Base-by-base conservation (phyloP, 768 basidiomycete genomes). In the Mycena latifolia region DNA sequence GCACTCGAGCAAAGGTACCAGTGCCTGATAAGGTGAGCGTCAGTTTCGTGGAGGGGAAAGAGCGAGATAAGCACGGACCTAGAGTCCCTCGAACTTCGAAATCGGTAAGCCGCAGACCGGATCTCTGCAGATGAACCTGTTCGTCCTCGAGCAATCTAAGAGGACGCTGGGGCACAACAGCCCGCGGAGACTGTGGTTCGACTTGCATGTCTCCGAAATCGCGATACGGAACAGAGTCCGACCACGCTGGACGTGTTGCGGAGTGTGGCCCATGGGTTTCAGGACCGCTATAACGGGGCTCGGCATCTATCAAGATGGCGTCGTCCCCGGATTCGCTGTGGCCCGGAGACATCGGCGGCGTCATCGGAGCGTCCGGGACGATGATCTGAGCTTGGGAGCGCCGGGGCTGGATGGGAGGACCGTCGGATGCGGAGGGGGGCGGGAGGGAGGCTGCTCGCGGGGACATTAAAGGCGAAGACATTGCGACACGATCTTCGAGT, bases 1-100 rank as follows among this genome's bases (percentile, higher is more conserved):
- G 82, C 18, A 99, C 98, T 62, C 93, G 89, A 52, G 89, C 98
- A 79, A 99, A 99, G 0, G 98, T 99, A 3, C 98, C 98, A 1
- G 97, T 97, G 28, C 98, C 97, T 94, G 65, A 46, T 65, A n/a
- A 33, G 55, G 28, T 31, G 33, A 25, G 39, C 46, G 48, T 57
- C 35, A 56, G 55, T 35, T 41, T 39, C 57, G 58, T 31, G 8
- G 41, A 35, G 55, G 43, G 46, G 24, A 50, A 64, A 60, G 51
- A 33, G 65, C 31, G 25, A 63, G 41, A 43, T 52, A 63, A 59
- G 28, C 24, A 77, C 85, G 57, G 71, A 92, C 92, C 92, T 58
- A 94, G 75, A 5, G 92, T 89, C 15, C 92, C 92, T 72, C 89
- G 86, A 57, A 94, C 89, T 76, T 94, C 92, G 69, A 95, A 94